phyloP scores from a whole-genome alignment of 2,329 filamentous ascomycete species.

The Corynespora cassiicola region DNA sequence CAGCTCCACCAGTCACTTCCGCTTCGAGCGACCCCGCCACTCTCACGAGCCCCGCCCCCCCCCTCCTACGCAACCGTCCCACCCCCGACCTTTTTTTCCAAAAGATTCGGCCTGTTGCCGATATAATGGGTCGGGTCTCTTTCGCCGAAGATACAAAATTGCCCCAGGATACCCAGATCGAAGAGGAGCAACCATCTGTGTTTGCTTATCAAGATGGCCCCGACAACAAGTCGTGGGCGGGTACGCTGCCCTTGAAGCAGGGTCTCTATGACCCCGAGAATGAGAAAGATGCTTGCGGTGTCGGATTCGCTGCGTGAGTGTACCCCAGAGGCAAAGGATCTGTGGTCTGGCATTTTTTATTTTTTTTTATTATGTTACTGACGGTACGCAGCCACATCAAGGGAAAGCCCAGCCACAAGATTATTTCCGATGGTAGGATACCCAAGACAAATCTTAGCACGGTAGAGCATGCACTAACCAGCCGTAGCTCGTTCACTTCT shows the following conservation, averaged over 20 bases:
- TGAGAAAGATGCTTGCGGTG: slow-evolving; percentile 99
- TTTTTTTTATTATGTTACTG: slow-evolving; percentile 28
- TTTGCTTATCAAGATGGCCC: slow-evolving; percentile 83
- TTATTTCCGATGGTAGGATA: slow-evolving; percentile 90
- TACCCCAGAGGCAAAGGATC: slow-evolving; percentile 3
- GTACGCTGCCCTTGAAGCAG: slow-evolving; percentile 95
- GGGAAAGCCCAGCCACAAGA: slow-evolving; percentile 96
- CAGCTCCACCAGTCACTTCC: slow-evolving; percentile 22
- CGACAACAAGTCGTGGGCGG: slow-evolving; percentile 92
- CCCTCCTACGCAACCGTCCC: slow-evolving; percentile 20
- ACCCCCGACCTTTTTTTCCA: slow-evolving; percentile 19
- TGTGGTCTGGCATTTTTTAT: no score
- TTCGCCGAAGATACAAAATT: slow-evolving; percentile 59
- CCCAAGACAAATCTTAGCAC: no score
- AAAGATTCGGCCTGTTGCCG: slow-evolving; percentile 56
- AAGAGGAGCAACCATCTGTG: slow-evolving; percentile 66
- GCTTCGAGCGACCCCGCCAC: slow-evolving; percentile 31
- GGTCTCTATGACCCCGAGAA: slow-evolving; percentile 95
- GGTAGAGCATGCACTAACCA: background rate
- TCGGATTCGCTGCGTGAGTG: slow-evolving; percentile 94
- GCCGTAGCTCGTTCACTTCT: slow-evolving; percentile 82
- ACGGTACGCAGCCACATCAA: slow-evolving; percentile 81
- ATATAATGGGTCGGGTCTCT: slow-evolving; percentile 62
- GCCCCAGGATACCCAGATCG: slow-evolving; percentile 54
- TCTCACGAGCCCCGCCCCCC: slow-evolving; percentile 25